Percentiles rank a stretch among this genome's conserved stretches.
Evolutionary conservation across 1,139 yeast genomes (phyloP).

Genomic region (Debaryomyces sp.): DNA sequence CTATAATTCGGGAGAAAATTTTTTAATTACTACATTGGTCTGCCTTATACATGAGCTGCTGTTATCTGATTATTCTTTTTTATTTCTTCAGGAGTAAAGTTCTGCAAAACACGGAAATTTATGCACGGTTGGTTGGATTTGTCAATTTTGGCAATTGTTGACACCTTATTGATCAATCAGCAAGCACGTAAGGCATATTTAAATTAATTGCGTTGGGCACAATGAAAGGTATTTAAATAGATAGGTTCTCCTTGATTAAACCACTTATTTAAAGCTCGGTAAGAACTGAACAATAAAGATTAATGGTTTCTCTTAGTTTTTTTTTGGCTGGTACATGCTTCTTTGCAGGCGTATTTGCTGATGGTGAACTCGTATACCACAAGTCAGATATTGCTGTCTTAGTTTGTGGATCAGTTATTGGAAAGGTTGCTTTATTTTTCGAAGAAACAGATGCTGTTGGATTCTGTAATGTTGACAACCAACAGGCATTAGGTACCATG

Average conservation of each 20-base stretch:
- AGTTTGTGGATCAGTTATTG: conserved; percentile 33
- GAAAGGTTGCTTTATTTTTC: conserved; percentile 28
- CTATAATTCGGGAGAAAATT: not conserved
- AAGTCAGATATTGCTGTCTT: conserved; percentile 19
- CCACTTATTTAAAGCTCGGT: not conserved
- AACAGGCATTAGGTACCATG: conserved; percentile 37
- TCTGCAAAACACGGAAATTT: not conserved
- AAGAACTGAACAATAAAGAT: not conserved
- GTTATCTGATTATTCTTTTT: not conserved
- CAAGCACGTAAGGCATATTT: not conserved
- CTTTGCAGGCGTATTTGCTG: conserved; percentile 1
- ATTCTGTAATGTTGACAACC: conserved; percentile 29
- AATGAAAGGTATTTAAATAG: not conserved
- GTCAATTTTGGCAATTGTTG: not conserved
- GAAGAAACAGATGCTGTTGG: conserved; percentile 25
- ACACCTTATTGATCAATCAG: not conserved
- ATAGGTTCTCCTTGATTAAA: not conserved
- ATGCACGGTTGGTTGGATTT: not conserved
- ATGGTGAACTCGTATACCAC: conserved; percentile 18
- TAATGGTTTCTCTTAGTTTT: not conserved
- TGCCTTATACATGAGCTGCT: not conserved
- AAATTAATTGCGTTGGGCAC: not conserved
- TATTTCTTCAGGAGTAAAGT: not conserved
- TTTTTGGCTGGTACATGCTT: not conserved
- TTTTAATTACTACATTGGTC: not conserved